Evolutionary conservation across 2,329 filamentous ascomycete genomes (phyloP).

Genomic region (Westerdykella ornata): DNA sequence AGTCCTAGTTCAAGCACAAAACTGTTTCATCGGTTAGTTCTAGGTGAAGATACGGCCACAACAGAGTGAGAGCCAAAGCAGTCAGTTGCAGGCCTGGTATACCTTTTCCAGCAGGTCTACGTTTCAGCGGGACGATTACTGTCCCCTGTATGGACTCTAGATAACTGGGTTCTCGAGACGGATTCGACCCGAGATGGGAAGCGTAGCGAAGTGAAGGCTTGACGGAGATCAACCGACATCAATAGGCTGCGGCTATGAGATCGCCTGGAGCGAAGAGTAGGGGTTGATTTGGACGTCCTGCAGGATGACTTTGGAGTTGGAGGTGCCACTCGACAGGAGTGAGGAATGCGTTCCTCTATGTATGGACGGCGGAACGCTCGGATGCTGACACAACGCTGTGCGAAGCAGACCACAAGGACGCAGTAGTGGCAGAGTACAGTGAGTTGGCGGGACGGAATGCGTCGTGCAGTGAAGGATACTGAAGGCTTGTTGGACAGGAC

Average conservation of each 20-base stretch:
- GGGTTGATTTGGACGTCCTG: conserved; percentile 7
- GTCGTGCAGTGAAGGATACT: not conserved
- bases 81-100: conserved; percentile 33
- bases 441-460: not conserved
- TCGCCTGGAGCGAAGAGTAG: conserved; percentile 21
- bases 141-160: conserved; percentile 51
- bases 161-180: conserved; percentile 52
- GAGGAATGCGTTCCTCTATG: conserved; percentile 8
- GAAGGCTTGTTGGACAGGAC: not conserved
- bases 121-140: conserved; percentile 43
- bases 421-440: not conserved
- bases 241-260: conserved; percentile 34
- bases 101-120: conserved; percentile 31
- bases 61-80: conserved; percentile 27
- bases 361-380: too few species aligned
- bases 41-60: not conserved
- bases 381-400: too few species aligned
- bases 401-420: too few species aligned
- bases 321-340: conserved; percentile 23
- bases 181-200: conserved; percentile 52
- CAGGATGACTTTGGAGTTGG: conserved; percentile 6
- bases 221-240: conserved; percentile 56
- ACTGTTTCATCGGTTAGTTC: not conserved
- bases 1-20: too few species aligned
- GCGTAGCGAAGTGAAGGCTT: conserved; percentile 48